Evolutionary conservation across 345 rosid species (phyloP).

Genomic region (Heritiera littoralis): DNA sequence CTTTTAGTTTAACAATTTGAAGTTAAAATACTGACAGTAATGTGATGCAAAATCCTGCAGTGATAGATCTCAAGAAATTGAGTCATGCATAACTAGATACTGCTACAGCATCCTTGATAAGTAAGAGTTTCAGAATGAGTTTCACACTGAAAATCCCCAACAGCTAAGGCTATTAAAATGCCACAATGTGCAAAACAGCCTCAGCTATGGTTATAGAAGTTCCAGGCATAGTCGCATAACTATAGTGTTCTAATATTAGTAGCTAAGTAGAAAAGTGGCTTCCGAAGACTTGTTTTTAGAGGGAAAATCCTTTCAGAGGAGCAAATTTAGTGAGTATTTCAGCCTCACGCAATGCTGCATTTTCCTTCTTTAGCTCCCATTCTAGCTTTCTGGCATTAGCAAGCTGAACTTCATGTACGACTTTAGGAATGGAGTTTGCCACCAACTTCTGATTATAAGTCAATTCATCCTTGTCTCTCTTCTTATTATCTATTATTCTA

Average conservation of each 20-base stretch:
- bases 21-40: no score
- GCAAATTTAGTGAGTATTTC: constrained; percentile 56
- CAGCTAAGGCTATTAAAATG: not conserved
- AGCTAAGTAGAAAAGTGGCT: not conserved
- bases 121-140: not conserved
- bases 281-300: not conserved
- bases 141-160: not conserved
- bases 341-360: constrained; percentile 39
- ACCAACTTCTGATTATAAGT: constrained; percentile 46
- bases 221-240: not conserved
- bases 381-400: constrained; percentile 50
- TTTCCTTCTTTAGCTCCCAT: constrained; percentile 55
- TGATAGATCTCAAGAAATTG: no score
- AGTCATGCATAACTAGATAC: no score
- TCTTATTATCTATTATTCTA: constrained; percentile 35
- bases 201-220: not conserved
- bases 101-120: no score
- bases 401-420: constrained; percentile 56
- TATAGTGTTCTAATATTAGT: not conserved
- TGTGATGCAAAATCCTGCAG: no score
- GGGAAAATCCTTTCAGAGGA: constrained; percentile 51
- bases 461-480: constrained; percentile 44
- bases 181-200: not conserved
- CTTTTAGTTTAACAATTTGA: no score
- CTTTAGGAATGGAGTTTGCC: constrained; percentile 50